phyloP scores from a whole-genome alignment of 495 filamentous ascomycete species.

The Platismatia glauca region DNA sequence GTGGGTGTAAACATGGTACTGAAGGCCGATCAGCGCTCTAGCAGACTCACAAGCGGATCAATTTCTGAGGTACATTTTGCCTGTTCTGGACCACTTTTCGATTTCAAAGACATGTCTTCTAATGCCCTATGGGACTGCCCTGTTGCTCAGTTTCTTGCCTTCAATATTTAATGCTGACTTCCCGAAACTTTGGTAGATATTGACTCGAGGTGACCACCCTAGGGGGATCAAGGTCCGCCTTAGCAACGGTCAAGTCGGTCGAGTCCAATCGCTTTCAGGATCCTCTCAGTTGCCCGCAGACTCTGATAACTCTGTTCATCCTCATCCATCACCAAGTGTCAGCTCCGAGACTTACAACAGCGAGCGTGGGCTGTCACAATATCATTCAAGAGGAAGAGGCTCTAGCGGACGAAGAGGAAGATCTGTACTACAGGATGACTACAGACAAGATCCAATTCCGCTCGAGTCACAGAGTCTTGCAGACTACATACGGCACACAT shows the following conservation, averaged over 20 bases:
- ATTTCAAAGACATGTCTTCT: neutral
- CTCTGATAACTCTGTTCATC: neutral
- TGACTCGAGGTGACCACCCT: constrained; percentile 64
- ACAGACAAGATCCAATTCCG: constrained; percentile 13
- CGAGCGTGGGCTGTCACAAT: neutral
- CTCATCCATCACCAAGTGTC: neutral
- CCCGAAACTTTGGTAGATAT: constrained; percentile 26
- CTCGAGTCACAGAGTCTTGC: constrained; percentile 15
- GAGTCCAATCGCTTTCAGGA: constrained; percentile 44
- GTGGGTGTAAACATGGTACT: constrained; percentile 58
- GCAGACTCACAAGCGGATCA: constrained; percentile 52
- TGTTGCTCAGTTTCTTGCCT: neutral
- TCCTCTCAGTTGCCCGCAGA: neutral
- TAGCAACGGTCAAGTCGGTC: constrained; percentile 55
- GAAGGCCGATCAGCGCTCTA: constrained; percentile 63
- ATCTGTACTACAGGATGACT: constrained; percentile 11
- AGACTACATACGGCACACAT: constrained; percentile 13
- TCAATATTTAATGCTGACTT: neutral
- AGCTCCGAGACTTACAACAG: neutral
- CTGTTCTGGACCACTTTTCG: neutral
- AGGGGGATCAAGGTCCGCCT: constrained; percentile 69
- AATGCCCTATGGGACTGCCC: neutral
- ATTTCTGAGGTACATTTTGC: constrained; percentile 35
- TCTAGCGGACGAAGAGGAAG: neutral
- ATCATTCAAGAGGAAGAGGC: neutral